phyloP scores from a whole-genome alignment of 2,329 filamentous ascomycete genomes.

The Diaporthe helianthi region DNA sequence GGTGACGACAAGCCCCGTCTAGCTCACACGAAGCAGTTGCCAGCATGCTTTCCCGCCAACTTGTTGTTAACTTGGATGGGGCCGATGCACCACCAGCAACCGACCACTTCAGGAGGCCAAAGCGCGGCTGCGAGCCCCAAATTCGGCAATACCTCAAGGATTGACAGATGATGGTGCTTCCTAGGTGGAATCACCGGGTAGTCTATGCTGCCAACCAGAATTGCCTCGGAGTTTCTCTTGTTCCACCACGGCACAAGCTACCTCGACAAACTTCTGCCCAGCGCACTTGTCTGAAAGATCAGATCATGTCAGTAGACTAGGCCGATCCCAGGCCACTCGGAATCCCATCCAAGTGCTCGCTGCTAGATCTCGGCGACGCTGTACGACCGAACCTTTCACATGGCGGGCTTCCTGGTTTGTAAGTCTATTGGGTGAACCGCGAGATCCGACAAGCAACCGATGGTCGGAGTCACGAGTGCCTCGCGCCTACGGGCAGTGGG shows the following conservation, averaged over 20 bases:
- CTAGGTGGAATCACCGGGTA: neutral
- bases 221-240: slow-evolving; percentile 18
- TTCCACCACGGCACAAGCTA: neutral
- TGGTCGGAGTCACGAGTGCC: neutral
- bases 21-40: neutral
- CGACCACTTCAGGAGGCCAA: slow-evolving; percentile 22
- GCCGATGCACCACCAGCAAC: neutral
- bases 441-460: slow-evolving; percentile 1
- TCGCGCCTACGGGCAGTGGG: slow-evolving; percentile 7
- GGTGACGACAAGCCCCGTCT: neutral
- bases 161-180: neutral
- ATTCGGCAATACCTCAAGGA: slow-evolving; percentile 5
- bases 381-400: slow-evolving; percentile 5
- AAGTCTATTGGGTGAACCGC: neutral
- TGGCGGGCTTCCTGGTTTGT: neutral
- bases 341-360: neutral
- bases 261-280: neutral
- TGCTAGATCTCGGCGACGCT: slow-evolving; percentile 2
- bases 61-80: slow-evolving; percentile 8
- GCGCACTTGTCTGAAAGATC: slow-evolving; percentile 13
- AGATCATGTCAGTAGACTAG: slow-evolving; percentile 14
- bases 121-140: slow-evolving; percentile 4
- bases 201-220: too few relatives aligned
- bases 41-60: slow-evolving; percentile 7
- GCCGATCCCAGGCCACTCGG: neutral